Evolutionary conservation across 352 stramenopile species (phyloP).

Genomic region (Pythium dissotocum): DNA sequence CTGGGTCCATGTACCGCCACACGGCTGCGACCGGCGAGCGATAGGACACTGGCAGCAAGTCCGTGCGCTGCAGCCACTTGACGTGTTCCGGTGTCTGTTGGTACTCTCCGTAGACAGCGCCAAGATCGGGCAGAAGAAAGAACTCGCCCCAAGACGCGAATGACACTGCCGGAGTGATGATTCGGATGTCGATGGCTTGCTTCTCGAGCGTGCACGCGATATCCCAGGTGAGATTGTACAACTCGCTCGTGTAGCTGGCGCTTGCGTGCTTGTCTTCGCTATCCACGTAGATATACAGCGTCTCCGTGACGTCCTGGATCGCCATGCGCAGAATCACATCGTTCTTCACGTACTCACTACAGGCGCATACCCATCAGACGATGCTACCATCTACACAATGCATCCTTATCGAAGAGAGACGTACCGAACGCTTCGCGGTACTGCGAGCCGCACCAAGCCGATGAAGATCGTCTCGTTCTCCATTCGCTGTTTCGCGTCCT

Average conservation of each 20-base stretch:
- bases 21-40: constrained; percentile 57
- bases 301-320: constrained; percentile 46
- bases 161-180: constrained; percentile 5
- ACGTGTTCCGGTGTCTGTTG: constrained; percentile 45
- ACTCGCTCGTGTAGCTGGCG: constrained; percentile 75
- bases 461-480: constrained; percentile 33
- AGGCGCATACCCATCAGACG: background rate
- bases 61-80: constrained; percentile 51
- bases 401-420: background rate
- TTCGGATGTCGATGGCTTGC: constrained; percentile 42
- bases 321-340: constrained; percentile 70
- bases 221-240: constrained; percentile 75
- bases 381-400: background rate
- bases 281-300: constrained; percentile 51
- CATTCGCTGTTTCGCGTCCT: background rate
- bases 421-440: constrained; percentile 59
- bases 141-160: constrained; percentile 54
- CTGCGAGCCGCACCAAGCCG: constrained; percentile 50
- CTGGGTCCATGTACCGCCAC: constrained; percentile 37
- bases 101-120: constrained; percentile 70
- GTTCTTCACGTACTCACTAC: constrained; percentile 18
- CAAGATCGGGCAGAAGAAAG: constrained; percentile 59
- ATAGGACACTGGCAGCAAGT: constrained; percentile 65
- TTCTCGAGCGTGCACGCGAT: constrained; percentile 51
- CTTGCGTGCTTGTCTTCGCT: constrained; percentile 53